Percentiles rank a stretch among this genome's conserved stretches.
phyloP scores from a whole-genome alignment of 176 grass and related monocot species.

The Zea mays region DNA sequence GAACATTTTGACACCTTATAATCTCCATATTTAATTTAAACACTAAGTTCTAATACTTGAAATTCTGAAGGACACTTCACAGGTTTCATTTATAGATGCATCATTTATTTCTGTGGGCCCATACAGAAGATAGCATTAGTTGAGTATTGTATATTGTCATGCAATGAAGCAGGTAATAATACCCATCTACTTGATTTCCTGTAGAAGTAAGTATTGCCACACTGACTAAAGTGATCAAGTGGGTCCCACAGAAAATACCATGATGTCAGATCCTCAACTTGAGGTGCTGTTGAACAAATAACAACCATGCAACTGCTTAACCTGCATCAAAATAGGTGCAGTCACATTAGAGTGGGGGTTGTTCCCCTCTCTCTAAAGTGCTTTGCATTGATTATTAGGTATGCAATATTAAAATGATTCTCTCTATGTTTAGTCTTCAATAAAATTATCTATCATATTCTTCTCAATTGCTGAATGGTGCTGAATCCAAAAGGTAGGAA shows the following conservation, averaged over 20 bases:
- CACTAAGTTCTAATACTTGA: constrained; percentile 21
- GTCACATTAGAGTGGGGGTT: constrained; percentile 53
- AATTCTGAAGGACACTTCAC: constrained; percentile 35
- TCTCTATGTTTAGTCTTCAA: constrained; percentile 18
- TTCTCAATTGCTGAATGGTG: constrained; percentile 25
- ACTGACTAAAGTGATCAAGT: constrained; percentile 57
- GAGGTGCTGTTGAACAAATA: constrained; percentile 61
- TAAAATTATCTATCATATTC: neutral
- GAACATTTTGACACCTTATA: neutral
- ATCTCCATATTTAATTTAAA: constrained; percentile 16
- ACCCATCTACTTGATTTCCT: constrained; percentile 56
- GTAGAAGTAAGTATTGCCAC: constrained; percentile 39
- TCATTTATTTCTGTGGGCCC: constrained; percentile 55
- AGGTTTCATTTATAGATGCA: constrained; percentile 26
- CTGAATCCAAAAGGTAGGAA: constrained; percentile 11
- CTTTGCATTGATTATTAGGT: constrained; percentile 30
- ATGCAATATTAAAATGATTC: constrained; percentile 9
- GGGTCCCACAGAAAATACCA: constrained; percentile 49
- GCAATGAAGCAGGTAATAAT: constrained; percentile 44
- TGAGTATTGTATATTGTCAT: constrained; percentile 46
- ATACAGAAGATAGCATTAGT: constrained; percentile 41
- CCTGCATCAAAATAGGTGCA: constrained; percentile 70
- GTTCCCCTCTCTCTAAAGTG: too few relatives aligned
- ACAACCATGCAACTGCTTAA: constrained; percentile 76
- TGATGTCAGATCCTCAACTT: constrained; percentile 46